Evolutionary conservation across 495 filamentous ascomycete genomes (phyloP).

Genomic region (Sordaria brevicollis): DNA sequence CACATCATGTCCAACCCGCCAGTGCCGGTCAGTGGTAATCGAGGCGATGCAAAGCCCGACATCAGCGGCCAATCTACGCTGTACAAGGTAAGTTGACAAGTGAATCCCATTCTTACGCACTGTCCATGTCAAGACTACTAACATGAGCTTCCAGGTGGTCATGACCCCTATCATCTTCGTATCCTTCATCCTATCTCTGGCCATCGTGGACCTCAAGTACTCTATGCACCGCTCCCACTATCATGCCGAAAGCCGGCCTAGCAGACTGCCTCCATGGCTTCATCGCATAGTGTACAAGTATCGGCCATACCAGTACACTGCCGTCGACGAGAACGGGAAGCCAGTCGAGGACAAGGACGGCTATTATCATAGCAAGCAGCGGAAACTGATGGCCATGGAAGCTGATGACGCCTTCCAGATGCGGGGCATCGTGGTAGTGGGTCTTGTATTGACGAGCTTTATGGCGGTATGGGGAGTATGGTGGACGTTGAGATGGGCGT

Average conservation of each 20-base stretch:
- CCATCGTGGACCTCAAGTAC: slow-evolving; percentile 37
- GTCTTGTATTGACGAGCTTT: slow-evolving; percentile 20
- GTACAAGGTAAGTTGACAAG: slow-evolving; percentile 22
- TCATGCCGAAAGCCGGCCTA: slow-evolving; percentile 19
- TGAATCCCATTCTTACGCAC: neutral
- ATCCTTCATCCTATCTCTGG: slow-evolving; percentile 42
- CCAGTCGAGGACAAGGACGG: slow-evolving; percentile 6
- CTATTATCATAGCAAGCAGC: slow-evolving; percentile 43
- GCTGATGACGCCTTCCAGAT: slow-evolving; percentile 42
- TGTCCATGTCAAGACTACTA: neutral
- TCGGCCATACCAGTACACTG: slow-evolving; percentile 15
- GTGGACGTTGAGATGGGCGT: slow-evolving; percentile 11
- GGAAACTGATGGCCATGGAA: slow-evolving; percentile 39
- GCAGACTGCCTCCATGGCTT: slow-evolving; percentile 28
- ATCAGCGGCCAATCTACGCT: slow-evolving; percentile 15
- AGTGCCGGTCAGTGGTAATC: slow-evolving; percentile 11
- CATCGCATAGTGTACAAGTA: slow-evolving; percentile 26
- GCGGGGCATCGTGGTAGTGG: slow-evolving; percentile 26
- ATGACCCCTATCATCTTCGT: slow-evolving; percentile 40
- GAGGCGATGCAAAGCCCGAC: slow-evolving; percentile 7
- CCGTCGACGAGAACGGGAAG: slow-evolving; percentile 10
- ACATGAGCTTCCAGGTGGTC: slow-evolving; percentile 21
- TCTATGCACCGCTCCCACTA: slow-evolving; percentile 25
- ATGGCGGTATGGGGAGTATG: slow-evolving; percentile 18
- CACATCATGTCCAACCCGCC: slow-evolving; percentile 6